A percentile compares a stretch with the other conserved stretches of the same genome.
Evolutionary conservation across 768 basidiomycete genomes (phyloP).

Genomic region (Atractiella rhizophila): DNA sequence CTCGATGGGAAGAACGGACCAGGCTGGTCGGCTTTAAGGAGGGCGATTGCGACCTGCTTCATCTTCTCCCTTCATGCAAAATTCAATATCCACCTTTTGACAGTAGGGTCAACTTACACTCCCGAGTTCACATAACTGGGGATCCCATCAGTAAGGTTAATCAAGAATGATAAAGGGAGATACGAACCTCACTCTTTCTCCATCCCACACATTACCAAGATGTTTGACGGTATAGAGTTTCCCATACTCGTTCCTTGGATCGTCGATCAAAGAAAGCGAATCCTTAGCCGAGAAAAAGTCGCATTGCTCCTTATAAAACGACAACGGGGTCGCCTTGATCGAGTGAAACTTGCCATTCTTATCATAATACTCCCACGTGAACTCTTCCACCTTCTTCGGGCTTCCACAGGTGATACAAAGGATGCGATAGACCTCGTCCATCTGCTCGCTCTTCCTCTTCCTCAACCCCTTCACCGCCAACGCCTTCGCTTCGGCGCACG

Average conservation of each 20-base stretch:
- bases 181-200: too few relatives aligned
- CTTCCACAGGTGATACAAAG: conserved; percentile 40
- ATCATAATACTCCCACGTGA: conserved; percentile 75
- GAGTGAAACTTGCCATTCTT: conserved; percentile 33
- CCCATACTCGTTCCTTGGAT: conserved; percentile 60
- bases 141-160: conserved; percentile 47
- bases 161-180: too few relatives aligned
- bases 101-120: background rate
- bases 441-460: conserved; percentile 56
- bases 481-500: conserved; percentile 1
- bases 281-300: conserved; percentile 31
- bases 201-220: conserved; percentile 79
- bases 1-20: conserved; percentile 19
- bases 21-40: conserved; percentile 12
- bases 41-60: conserved; percentile 51
- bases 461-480: conserved; percentile 33
- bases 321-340: conserved; percentile 50
- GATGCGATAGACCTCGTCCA: conserved; percentile 59
- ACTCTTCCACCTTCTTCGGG: conserved; percentile 15
- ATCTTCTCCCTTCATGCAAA: conserved; percentile 65
- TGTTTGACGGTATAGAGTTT: conserved; percentile 76
- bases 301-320: conserved; percentile 38
- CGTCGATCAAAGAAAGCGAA: conserved; percentile 69
- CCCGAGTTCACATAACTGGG: conserved; percentile 33
- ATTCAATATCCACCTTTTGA: conserved; percentile 33